Evolutionary conservation across 192 early-diverging fungal genomes (phyloP).

Genomic region (Funneliformis mosseae): DNA sequence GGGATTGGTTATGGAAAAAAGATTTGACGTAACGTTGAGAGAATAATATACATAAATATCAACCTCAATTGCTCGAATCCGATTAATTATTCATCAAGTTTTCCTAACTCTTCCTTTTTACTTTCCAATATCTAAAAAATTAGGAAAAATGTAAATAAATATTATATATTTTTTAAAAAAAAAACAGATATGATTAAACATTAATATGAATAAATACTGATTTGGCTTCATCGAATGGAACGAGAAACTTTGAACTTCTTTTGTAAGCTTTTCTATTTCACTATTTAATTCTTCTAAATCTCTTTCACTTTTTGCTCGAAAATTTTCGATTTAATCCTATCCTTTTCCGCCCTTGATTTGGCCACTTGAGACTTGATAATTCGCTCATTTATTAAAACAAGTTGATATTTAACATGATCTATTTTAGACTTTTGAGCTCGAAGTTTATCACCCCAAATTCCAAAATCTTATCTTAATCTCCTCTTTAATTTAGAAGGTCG

Average conservation of each 20-base stretch:
- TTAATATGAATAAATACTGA: too few species aligned
- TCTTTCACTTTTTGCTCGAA: constrained; percentile 61
- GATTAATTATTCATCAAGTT: constrained; percentile 70
- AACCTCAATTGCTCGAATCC: constrained; percentile 71
- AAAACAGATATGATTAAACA: background rate
- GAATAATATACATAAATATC: background rate
- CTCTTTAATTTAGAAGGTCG: constrained; percentile 68
- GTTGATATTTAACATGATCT: constrained; percentile 77
- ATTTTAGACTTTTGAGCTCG: constrained; percentile 85
- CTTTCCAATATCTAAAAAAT: constrained; percentile 67
- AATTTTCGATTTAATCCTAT: constrained; percentile 67
- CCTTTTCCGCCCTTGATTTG: constrained; percentile 76
- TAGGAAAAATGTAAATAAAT: background rate
- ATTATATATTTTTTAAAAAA: background rate
- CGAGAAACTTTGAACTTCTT: constrained; percentile 56
- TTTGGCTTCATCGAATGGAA: constrained; percentile 51
- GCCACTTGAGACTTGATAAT: constrained; percentile 75
- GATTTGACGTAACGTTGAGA: constrained; percentile 11
- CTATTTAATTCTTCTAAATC: constrained; percentile 62
- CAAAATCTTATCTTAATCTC: constrained; percentile 90
- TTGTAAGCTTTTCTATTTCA: too few species aligned
- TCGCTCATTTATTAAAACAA: constrained; percentile 66
- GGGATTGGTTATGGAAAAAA: background rate
- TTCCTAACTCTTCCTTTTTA: constrained; percentile 66
- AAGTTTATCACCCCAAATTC: constrained; percentile 88